phyloP scores from a whole-genome alignment of 2,329 filamentous ascomycete genomes.

The Pestalotiopsis sp. region DNA sequence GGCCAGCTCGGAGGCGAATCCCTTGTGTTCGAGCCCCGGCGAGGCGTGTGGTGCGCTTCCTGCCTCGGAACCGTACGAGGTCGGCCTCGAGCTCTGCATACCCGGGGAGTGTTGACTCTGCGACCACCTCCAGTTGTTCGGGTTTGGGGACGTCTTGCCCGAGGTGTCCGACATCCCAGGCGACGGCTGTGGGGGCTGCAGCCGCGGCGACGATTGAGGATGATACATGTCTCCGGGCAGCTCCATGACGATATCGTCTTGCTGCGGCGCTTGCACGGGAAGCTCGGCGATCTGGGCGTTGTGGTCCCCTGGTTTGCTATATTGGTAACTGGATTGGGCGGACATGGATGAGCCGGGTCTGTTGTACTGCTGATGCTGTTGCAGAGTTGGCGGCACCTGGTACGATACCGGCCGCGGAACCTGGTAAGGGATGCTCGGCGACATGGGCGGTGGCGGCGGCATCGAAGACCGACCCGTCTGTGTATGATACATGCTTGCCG shows the following conservation, averaged over 20 bases:
- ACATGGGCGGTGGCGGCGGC: conserved; percentile 28
- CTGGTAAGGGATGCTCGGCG: conserved; percentile 40
- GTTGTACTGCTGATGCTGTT: conserved; percentile 29
- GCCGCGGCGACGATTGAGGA: conserved; percentile 31
- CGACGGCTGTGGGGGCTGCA: conserved; percentile 33
- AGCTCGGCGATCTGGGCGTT: conserved; percentile 42
- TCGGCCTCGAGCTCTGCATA: conserved; percentile 34
- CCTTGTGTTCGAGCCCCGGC: conserved; percentile 42
- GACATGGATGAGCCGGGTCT: conserved; percentile 36
- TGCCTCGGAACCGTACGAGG: conserved; percentile 36
- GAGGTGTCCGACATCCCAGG: conserved; percentile 28
- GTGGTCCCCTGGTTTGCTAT: conserved; percentile 23
- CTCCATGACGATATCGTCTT: conserved; percentile 33
- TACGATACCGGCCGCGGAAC: conserved; percentile 41
- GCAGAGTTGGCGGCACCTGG: conserved; percentile 5
- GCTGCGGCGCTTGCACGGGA: conserved; percentile 26
- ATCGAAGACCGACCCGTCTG: neutral
- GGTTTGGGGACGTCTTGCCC: conserved; percentile 29
- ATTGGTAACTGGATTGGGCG: conserved; percentile 18
- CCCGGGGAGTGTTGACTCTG: conserved; percentile 34
- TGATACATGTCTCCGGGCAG: conserved; percentile 53
- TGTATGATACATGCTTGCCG: conserved; percentile 21
- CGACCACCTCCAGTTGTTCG: conserved; percentile 45
- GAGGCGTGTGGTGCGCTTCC: conserved; percentile 36
- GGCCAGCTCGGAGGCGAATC: conserved; percentile 45